Percentiles rank a stretch among this genome's conserved stretches.
Conservation (phyloP, 352 stramenopile species). For the Hyaloperonospora brassicae region DNA sequence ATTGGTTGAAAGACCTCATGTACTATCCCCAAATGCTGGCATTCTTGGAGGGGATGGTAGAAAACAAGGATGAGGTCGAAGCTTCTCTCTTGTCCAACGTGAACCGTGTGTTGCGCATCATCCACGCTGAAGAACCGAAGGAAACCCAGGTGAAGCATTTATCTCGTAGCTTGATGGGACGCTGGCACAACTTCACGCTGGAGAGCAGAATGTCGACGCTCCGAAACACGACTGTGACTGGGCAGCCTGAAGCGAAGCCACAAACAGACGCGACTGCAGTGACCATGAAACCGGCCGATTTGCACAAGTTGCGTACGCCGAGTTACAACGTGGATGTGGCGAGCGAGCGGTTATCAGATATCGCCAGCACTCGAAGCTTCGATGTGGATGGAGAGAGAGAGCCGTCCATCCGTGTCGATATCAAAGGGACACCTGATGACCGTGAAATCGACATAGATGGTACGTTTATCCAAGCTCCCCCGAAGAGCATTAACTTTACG, state of each 20-base stretch:
- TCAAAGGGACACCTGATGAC: constrained; percentile 48
- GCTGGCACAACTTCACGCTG: constrained; percentile 74
- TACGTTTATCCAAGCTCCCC: constrained; percentile 29
- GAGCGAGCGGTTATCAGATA: constrained; percentile 12
- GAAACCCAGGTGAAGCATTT: constrained; percentile 40
- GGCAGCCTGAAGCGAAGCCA: constrained; percentile 16
- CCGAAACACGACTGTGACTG: constrained; percentile 20
- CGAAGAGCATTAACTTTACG: constrained; percentile 67
- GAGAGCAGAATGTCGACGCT: constrained; percentile 30
- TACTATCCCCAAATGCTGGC: constrained; percentile 58
- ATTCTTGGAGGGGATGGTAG: constrained; percentile 43
- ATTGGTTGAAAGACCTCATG: constrained; percentile 53
- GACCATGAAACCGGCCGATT: constrained; percentile 6
- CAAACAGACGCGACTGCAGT: constrained; percentile 9
- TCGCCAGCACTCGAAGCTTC: constrained; percentile 33
- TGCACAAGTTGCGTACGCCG: constrained; percentile 15
- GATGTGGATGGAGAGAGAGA: constrained; percentile 50
- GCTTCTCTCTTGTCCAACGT: constrained; percentile 53
- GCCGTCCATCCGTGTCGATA: constrained; percentile 33
- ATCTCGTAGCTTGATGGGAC: constrained; percentile 58
- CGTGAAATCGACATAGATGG: constrained; percentile 31
- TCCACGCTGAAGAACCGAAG: constrained; percentile 49
- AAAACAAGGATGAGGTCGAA: constrained; percentile 43
- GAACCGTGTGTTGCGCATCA: constrained; percentile 67
- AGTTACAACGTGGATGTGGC: constrained; percentile 66